Evolutionary conservation across 495 filamentous ascomycete genomes (phyloP).

Genomic region (Tuber borchii): DNA sequence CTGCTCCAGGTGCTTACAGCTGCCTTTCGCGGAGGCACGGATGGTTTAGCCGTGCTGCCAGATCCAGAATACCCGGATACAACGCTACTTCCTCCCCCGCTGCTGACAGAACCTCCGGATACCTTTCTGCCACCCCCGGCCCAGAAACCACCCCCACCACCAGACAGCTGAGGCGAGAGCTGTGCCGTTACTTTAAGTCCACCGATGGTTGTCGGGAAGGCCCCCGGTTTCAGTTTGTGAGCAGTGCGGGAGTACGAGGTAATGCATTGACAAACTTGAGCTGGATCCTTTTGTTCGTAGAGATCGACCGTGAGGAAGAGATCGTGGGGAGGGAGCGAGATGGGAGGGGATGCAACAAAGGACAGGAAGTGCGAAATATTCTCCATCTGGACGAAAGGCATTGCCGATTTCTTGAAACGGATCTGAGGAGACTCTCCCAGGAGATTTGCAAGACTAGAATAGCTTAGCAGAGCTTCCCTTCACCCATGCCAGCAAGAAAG

Average conservation of each 20-base stretch:
- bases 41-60: constrained; percentile 25
- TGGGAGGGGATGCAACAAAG: constrained; percentile 72
- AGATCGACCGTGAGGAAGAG: constrained; percentile 96
- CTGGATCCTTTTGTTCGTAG: constrained; percentile 91
- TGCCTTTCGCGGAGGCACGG: constrained; percentile 35
- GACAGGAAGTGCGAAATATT: constrained; percentile 95
- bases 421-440: constrained; percentile 66
- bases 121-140: constrained; percentile 27
- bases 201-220: constrained; percentile 67
- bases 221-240: constrained; percentile 63
- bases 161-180: constrained; percentile 42
- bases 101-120: constrained; percentile 16
- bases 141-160: constrained; percentile 15
- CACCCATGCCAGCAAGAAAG: background rate
- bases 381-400: constrained; percentile 99
- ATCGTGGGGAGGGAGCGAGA: constrained; percentile 87
- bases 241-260: constrained; percentile 85
- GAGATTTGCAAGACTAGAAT: constrained; percentile 67
- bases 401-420: constrained; percentile 69
- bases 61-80: constrained; percentile 30
- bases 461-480: constrained; percentile 30
- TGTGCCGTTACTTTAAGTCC: constrained; percentile 50
- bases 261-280: constrained; percentile 91
- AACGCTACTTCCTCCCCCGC: constrained; percentile 14
- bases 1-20: constrained; percentile 84